These are phyloP conservation scores for Pulveroboletus sp. DNA, from an alignment of 768 basidiomycete genomes.

Conservation along the genomic window DNA sequence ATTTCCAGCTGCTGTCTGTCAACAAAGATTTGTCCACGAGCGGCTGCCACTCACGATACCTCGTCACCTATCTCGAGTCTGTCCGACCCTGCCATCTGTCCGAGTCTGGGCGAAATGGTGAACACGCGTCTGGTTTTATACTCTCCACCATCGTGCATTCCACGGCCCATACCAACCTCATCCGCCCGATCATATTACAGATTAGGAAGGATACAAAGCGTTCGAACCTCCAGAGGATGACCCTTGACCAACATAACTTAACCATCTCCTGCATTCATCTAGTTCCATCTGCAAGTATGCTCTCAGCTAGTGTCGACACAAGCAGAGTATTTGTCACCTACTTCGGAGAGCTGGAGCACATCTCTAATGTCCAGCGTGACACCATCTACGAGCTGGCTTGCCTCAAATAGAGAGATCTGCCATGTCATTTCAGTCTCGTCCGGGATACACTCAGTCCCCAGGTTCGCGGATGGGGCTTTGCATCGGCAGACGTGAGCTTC, in stretches of 20 bases:
- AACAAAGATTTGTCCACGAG: not conserved
- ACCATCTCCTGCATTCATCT: constrained; percentile 22
- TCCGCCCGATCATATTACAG: constrained; percentile 8
- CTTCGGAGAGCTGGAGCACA: constrained; percentile 18
- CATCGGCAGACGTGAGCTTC: constrained; percentile 10
- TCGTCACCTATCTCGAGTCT: not conserved
- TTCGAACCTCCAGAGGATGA: not conserved
- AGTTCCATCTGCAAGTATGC: constrained; percentile 18
- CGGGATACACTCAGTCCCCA: not conserved
- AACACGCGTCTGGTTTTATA: not conserved
- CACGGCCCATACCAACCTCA: constrained; percentile 3
- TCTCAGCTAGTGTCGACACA: constrained; percentile 1
- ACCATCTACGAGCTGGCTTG: constrained; percentile 3
- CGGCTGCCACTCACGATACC: constrained; percentile 29
- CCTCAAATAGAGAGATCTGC: constrained; percentile 11
- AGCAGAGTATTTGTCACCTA: constrained; percentile 7
- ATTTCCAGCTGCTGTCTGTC: constrained; percentile 30
- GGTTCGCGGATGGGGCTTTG: not conserved
- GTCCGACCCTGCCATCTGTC: constrained; percentile 16
- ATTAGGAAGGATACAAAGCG: constrained; percentile 11
- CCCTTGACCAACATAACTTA: constrained; percentile 9
- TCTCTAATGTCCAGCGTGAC: constrained; percentile 25
- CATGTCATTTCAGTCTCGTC: constrained; percentile 6
- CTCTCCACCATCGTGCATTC: not conserved
- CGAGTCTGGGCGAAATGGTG: not conserved